Percentiles rank a stretch among this genome's conserved stretches.
Conservation (phyloP, 1,284 basidiomycete species). For the Pseudozyma pruni region DNA sequence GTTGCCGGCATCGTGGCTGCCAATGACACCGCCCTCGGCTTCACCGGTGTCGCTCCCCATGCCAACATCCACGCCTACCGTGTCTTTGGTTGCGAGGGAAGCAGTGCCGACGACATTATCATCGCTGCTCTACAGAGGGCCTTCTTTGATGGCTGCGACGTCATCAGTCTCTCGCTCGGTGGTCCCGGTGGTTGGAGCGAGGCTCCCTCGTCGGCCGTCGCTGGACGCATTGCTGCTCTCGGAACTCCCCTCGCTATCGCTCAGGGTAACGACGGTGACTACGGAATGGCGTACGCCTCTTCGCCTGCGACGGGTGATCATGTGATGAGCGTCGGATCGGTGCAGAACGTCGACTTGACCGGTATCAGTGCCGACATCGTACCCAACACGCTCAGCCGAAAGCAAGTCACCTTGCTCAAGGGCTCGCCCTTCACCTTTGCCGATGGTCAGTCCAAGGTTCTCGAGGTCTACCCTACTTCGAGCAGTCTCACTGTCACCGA, state of each 20-base stretch:
- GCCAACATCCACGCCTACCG: conserved; percentile 67
- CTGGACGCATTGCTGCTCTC: conserved; percentile 36
- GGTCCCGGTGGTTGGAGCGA: conserved; percentile 64
- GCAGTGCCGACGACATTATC: conserved; percentile 68
- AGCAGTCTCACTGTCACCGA: conserved; percentile 43
- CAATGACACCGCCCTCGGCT: conserved; percentile 68
- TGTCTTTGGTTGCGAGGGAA: conserved; percentile 69
- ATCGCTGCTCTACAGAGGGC: conserved; percentile 65
- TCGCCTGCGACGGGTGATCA: conserved; percentile 68
- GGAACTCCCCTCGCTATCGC: conserved; percentile 58
- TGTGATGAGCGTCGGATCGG: conserved; percentile 63
- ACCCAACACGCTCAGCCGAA: conserved; percentile 26
- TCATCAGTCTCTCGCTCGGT: conserved; percentile 76
- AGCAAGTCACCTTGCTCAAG: conserved; percentile 42
- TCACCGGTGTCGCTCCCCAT: conserved; percentile 54
- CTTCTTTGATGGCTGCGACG: conserved; percentile 69
- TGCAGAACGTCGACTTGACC: conserved; percentile 62
- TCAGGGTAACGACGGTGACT: conserved; percentile 68
- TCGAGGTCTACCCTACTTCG: conserved; percentile 50
- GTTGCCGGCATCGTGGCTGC: conserved; percentile 77
- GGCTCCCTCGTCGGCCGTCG: conserved; percentile 40
- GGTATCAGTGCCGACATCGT: conserved; percentile 45
- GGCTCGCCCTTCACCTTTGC: conserved; percentile 47
- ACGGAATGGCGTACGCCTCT: conserved; percentile 69
- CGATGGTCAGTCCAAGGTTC: conserved; percentile 26